phyloP scores from a whole-genome alignment of 164 flowering plant species.

The Houttuynia cordata region DNA sequence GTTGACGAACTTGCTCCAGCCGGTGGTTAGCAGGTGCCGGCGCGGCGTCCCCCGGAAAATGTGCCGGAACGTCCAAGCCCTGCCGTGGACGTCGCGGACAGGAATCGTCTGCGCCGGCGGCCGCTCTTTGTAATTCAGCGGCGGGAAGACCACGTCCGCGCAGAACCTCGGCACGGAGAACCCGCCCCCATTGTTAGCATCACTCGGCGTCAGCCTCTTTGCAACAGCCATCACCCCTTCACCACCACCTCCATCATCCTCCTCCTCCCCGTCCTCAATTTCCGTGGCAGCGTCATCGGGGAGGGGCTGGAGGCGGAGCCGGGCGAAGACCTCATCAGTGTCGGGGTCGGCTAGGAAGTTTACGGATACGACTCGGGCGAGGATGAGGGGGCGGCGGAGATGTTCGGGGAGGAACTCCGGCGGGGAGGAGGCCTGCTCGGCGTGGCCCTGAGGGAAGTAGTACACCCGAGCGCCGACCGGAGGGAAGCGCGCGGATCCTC shows the following conservation, averaged over 20 bases:
- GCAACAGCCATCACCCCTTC: conserved; percentile 22
- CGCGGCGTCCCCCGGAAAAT: conserved; percentile 73
- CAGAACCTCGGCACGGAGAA: conserved; percentile 78
- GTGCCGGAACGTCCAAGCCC: conserved; percentile 47
- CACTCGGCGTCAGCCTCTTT: conserved; percentile 64
- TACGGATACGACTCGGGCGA: conserved; percentile 29
- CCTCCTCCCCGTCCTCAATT: neutral
- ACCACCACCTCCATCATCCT: neutral
- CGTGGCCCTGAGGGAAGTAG: conserved; percentile 77
- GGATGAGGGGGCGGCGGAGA: conserved; percentile 15
- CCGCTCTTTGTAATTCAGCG: conserved; percentile 32
- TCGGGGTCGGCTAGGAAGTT: conserved; percentile 28
- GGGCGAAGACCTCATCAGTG: conserved; percentile 48
- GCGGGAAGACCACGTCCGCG: conserved; percentile 71
- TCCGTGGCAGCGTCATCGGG: neutral
- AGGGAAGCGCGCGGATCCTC: conserved; percentile 34
- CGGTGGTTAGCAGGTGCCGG: conserved; percentile 73
- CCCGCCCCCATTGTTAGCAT: conserved; percentile 88
- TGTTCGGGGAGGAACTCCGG: conserved; percentile 11
- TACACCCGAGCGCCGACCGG: conserved; percentile 40
- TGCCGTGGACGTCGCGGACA: conserved; percentile 41
- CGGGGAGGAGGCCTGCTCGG: conserved; percentile 30
- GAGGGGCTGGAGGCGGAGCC: conserved; percentile 20
- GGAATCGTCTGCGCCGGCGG: conserved; percentile 65
- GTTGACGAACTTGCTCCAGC: conserved; percentile 89